These are phyloP conservation scores for Tolypocladium inflatum DNA, from an alignment of 2,329 filamentous ascomycete genomes.

Conservation along the genomic window DNA sequence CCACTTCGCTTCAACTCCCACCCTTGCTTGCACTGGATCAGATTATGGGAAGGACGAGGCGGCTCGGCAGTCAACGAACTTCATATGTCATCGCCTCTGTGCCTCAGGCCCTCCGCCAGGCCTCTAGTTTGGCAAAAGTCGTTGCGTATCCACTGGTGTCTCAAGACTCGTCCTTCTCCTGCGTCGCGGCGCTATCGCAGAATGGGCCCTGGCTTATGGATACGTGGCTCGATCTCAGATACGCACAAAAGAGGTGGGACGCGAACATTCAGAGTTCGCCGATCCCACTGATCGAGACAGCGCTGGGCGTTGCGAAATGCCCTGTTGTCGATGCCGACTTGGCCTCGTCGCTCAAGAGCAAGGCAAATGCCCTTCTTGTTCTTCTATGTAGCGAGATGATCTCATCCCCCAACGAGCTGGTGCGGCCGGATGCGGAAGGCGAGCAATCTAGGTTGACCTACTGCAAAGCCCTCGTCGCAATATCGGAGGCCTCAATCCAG, in stretches of 20 bases:
- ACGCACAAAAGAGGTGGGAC: slow-evolving; percentile 28
- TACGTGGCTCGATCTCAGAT: slow-evolving; percentile 31
- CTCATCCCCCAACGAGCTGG: slow-evolving; percentile 19
- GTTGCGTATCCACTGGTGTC: slow-evolving; percentile 30
- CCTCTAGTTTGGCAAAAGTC: slow-evolving; percentile 31
- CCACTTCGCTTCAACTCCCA: slow-evolving; percentile 26
- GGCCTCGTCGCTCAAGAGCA: slow-evolving; percentile 17
- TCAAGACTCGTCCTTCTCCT: slow-evolving; percentile 20
- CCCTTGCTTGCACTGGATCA: slow-evolving; percentile 25
- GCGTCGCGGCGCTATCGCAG: slow-evolving; percentile 25
- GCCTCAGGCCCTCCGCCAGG: slow-evolving; percentile 37
- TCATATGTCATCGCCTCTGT: slow-evolving; percentile 29
- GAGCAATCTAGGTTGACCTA: slow-evolving; percentile 22
- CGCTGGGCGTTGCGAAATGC: slow-evolving; percentile 22
- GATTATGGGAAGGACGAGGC: slow-evolving; percentile 17
- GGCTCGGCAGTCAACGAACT: slow-evolving; percentile 15
- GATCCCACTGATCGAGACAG: slow-evolving; percentile 24
- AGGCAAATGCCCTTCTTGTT: slow-evolving; percentile 28
- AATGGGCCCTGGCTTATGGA: slow-evolving; percentile 41
- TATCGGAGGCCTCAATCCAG: slow-evolving; percentile 25
- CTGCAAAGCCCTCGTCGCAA: slow-evolving; percentile 26
- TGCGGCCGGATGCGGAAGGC: slow-evolving; percentile 15
- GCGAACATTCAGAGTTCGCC: slow-evolving; percentile 18
- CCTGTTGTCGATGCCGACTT: slow-evolving; percentile 8
- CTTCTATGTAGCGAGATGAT: slow-evolving; percentile 32